These are phyloP conservation scores for Syzygium oleosum DNA, from an alignment of 345 rosid species.

Conservation along the genomic window DNA sequence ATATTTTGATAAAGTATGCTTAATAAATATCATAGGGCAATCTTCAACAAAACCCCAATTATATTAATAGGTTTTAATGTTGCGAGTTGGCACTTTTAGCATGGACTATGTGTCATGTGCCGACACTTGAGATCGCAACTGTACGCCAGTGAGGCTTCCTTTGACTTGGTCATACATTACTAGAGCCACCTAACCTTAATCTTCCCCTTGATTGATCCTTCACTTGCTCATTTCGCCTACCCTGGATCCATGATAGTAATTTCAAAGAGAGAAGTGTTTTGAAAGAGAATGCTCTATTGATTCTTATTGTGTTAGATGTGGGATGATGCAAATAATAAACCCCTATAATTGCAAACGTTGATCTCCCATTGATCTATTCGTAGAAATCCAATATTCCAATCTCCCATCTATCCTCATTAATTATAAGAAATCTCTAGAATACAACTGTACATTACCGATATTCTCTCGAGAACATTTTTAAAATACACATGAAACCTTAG, in stretches of 20 bases:
- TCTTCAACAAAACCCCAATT: neutral
- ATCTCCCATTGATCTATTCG: neutral
- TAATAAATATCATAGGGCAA: neutral
- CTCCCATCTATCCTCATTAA: neutral
- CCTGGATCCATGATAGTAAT: neutral
- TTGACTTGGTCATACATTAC: neutral
- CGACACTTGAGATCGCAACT: neutral
- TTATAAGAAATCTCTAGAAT: neutral
- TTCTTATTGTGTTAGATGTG: neutral
- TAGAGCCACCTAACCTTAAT: neutral
- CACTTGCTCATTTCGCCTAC: neutral
- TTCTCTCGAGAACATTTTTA: neutral
- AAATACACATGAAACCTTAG: neutral
- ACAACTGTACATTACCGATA: neutral
- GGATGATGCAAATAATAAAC: neutral
- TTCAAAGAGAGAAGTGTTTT: neutral
- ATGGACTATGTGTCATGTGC: neutral
- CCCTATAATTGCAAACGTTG: neutral
- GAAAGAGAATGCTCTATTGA: neutral
- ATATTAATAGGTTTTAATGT: neutral
- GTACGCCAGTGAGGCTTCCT: neutral
- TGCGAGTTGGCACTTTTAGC: neutral
- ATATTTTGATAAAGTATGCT: neutral
- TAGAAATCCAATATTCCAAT: neutral
- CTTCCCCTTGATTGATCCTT: neutral